These are phyloP conservation scores for Aciculosporium take DNA, from an alignment of 2,329 filamentous ascomycete genomes.

Conservation along the genomic window DNA sequence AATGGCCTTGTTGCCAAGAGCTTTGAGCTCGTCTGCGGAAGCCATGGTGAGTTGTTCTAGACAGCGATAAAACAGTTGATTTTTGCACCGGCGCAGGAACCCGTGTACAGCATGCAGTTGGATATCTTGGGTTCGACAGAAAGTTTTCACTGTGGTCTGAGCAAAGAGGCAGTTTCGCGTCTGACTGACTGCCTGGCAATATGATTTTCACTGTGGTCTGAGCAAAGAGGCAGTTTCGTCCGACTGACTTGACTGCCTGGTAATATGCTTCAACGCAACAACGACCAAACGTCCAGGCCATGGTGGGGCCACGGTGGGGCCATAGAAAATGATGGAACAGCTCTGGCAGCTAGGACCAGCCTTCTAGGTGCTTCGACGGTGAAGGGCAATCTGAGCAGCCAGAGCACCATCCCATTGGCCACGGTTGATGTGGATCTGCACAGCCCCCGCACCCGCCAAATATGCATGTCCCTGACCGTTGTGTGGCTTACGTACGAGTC, in stretches of 20 bases:
- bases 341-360: constrained; percentile 9
- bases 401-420: constrained; percentile 17
- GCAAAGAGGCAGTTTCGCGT: neutral
- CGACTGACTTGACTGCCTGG: no score
- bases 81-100: neutral
- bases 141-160: neutral
- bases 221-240: neutral
- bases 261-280: no score
- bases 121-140: no score
- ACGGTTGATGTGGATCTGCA: constrained; percentile 10
- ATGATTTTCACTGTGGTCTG: no score
- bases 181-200: no score
- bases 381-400: constrained; percentile 10
- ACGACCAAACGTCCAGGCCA: neutral
- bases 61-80: constrained; percentile 3
- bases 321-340: constrained; percentile 14
- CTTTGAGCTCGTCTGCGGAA: constrained; percentile 71
- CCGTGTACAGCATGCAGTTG: neutral
- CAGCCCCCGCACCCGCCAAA: neutral
- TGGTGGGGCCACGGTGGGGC: constrained; percentile 13
- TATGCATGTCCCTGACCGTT: neutral
- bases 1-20: constrained; percentile 97
- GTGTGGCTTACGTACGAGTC: no score
- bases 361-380: constrained; percentile 32
- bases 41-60: constrained; percentile 27